Conservation (phyloP, 805 yeast species). For the Maudiozyma bulderi region DNA sequence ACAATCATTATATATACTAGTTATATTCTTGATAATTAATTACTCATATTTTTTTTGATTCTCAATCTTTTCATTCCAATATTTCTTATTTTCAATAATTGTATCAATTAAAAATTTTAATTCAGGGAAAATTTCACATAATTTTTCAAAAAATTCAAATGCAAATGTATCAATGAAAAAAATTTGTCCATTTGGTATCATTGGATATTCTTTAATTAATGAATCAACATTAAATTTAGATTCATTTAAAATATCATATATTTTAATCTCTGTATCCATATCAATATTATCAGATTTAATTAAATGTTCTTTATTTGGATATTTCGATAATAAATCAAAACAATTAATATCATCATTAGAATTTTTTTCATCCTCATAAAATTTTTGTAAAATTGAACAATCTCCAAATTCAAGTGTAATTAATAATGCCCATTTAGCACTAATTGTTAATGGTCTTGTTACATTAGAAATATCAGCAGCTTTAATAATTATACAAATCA, state of each 20-base stretch:
- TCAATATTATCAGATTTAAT: constrained; percentile 3
- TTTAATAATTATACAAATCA: constrained; percentile 67
- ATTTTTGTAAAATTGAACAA: constrained; percentile 42
- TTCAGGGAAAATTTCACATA: constrained; percentile 52
- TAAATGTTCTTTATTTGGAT: background rate
- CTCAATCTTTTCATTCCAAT: constrained; percentile 35
- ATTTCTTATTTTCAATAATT: constrained; percentile 42
- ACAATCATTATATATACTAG: too few relatives aligned
- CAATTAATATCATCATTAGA: background rate
- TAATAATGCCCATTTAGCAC: constrained; percentile 81
- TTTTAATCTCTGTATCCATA: constrained; percentile 6
- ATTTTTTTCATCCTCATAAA: background rate
- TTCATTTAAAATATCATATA: constrained; percentile 3
- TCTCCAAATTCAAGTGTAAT: constrained; percentile 70
- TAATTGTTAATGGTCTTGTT: constrained; percentile 63
- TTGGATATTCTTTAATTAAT: constrained; percentile 39
- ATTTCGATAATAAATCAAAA: background rate
- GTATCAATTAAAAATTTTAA: constrained; percentile 47
- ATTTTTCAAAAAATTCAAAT: constrained; percentile 57
- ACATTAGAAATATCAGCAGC: constrained; percentile 96
- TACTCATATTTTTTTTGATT: background rate
- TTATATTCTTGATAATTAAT: background rate
- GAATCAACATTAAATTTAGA: constrained; percentile 20
- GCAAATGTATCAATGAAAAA: constrained; percentile 82
- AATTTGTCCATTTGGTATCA: constrained; percentile 61